Base-by-base conservation (phyloP, 805 yeast species). In the Wickerhamiella galacta region DNA sequence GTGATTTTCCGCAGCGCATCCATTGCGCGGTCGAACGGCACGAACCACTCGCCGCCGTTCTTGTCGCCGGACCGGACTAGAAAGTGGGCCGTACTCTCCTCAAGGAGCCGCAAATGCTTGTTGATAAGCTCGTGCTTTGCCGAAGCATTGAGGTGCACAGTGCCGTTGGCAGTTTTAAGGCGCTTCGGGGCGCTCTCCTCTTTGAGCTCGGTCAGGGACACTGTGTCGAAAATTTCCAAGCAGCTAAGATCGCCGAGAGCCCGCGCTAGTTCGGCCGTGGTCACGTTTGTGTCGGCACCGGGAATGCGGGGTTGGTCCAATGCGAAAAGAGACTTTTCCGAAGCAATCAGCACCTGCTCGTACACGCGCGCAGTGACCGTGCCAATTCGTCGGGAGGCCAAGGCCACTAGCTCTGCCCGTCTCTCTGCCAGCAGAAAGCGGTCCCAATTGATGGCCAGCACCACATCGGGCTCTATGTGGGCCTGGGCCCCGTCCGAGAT, bases 381-480 rank as follows among this genome's bases (percentile, higher is more conserved):
- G 3, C 96, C 96, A 20, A 83, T 54, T 34, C 81, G 64, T 29
- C 76, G 74, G 20, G 64, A 60, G 10, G 75, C 77, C 31, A 77
- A 63, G 21, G 68, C 68, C 1, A 61, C 68, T 11, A 90, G 60
- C 42, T 77, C 77, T 28, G 58, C 52, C 8, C 77, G 64, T 42
- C 95, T 66, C 45, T 74, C 62, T 21, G 66, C 56, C 47, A 81
- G 75, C 32, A 78, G 62, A 44, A 68, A 83, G 43, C 90, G 61
- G 20, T 69, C 66, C 32, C 78, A 59, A 46, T 72, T 75, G 46
- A 82, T 60, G 0, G 74, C 60, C 17, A 82, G 65, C 3, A 74
- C 46, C 7, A 10, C 18, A 5, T 17, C 21, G n/a, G 18, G 15
- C 6, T 6, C 14, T 11, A 15, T 11, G 15, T 27, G 14, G 5